Evolutionary conservation across 495 filamentous ascomycete species (phyloP), one percentile per base, ranked within the genome.

Genomic region (Neurospora tetrasperma): DNA sequence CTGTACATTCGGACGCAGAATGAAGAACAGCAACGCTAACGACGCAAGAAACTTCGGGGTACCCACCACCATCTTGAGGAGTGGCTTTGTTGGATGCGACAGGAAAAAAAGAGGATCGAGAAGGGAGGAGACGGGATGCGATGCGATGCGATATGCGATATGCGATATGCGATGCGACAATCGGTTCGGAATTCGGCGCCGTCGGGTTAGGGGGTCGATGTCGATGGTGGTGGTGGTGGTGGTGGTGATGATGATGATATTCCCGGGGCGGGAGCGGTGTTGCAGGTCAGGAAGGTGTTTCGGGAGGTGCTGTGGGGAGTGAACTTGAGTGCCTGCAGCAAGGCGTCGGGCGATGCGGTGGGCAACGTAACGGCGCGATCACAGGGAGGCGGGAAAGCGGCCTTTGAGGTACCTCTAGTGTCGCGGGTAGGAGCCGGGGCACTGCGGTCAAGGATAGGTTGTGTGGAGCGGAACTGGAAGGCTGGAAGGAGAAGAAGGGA

Each of bases 51-150:
- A 48, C 54, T 44, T 39, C 73, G 74, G 72, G 66, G 42, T 68
- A 85, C 83, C 75, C 75, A 84, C 83, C 79, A 85, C 84, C 84
- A 86, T 86, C 46, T 76, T 83, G 75, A 72, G 71, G 72, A 48
- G 68, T 68, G 43, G 48, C n/a, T 54, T 16, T 42, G 39, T 39
- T 44, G 48, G 18, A 20, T 73, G 27, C 69, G 43, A 74, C 9
- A 74, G 5, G 35, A 5, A 73, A 23, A 73, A 23, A 43, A 66
- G 18, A 40, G 38, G 31, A 39, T 69, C 62, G 69, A 48, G 10
- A 62, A 11, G 68, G 54, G 54, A 66, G 14, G 54, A 35, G 35
- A 38, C 54, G 54, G 12, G 16, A 42, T 35, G 46, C 27, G 16
- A 42, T 35, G 46, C 44, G 66, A 70, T 71, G n/a, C 4, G 44